Base-by-base conservation (phyloP, 306 rosid genomes). In the Luffa aegyptiaca region DNA sequence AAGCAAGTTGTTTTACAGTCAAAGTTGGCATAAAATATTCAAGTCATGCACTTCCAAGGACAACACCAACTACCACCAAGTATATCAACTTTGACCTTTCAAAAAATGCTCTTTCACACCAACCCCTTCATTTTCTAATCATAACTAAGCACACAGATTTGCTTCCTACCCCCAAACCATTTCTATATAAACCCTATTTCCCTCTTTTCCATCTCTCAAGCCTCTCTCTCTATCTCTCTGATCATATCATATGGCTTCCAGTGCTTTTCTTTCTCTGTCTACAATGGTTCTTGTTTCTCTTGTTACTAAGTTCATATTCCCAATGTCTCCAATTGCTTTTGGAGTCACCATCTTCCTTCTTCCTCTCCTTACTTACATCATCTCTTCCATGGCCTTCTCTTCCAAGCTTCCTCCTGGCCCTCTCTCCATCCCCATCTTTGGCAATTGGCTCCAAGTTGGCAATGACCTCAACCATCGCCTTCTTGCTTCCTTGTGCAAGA, bases 381-480 rank as follows among this genome's bases (percentile, higher is more conserved):
- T 79, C 17, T 68, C 79, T 70, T 61, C 81, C 57, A 17, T 56
- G 35, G 64, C 61, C 12, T 82, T 17, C 3, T 61, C 83, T 48
- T 13, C 84, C 55, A 79, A 66, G n/a, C 89, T 89, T 8, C 97
- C 94, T 35, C 97, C 97, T 1, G 88, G 94, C 4, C 97, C 97
- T 61, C 5, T 84, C 33, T 84, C 41, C 36, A 26, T 26, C 1
- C 98, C 98, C 5, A 86, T 93, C 76, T 87, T 93, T 74, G 98
- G 97, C 3, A 93, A 93, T 17, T 93, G 97, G 98, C 81, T 93
- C 6, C 97, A 90, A 88, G 92, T 91, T 31, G 98, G 98, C 18
- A 90, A 91, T 58, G 98, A 93, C 78, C 83, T 93, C 6, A 91
- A 91, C 79, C 98, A 93, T 74, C 90, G 97, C 20, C 80, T 88